Evolutionary conservation across 2,329 filamentous ascomycete genomes (phyloP).

Genomic region (Stagonosporopsis vannaccii): DNA sequence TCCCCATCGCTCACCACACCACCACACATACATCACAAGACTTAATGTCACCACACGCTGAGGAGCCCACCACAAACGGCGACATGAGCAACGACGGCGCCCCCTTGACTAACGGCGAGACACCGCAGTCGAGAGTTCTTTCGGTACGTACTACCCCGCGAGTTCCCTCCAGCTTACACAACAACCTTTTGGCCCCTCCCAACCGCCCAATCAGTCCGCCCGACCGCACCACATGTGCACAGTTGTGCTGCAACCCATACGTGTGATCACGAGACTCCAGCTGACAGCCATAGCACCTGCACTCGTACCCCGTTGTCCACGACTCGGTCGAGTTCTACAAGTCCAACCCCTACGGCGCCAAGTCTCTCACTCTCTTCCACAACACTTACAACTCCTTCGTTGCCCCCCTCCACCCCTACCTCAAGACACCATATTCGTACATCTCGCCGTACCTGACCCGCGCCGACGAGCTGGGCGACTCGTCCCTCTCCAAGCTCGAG

Average conservation of each 20-base stretch:
- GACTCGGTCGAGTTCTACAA: constrained; percentile 82
- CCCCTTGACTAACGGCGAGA: constrained; percentile 51
- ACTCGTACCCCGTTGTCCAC: constrained; percentile 82
- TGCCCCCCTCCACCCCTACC: constrained; percentile 78
- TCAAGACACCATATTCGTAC: constrained; percentile 80
- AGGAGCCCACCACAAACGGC: constrained; percentile 41
- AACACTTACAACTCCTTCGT: constrained; percentile 78
- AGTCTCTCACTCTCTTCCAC: constrained; percentile 77
- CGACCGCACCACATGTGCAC: constrained; percentile 2
- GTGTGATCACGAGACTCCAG: constrained; percentile 6
- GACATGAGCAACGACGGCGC: constrained; percentile 40
- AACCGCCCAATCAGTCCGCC: constrained; percentile 20
- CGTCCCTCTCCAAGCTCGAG: constrained; percentile 47
- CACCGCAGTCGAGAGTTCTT: constrained; percentile 48
- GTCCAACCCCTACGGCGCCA: constrained; percentile 81
- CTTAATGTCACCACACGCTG: constrained; percentile 46
- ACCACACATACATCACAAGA: constrained; percentile 14
- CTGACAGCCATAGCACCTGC: constrained; percentile 70
- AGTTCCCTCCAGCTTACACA: constrained; percentile 5
- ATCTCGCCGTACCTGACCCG: constrained; percentile 84
- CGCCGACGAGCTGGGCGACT: constrained; percentile 67
- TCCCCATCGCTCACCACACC: constrained; percentile 17
- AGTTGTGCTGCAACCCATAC: neutral
- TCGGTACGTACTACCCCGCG: constrained; percentile 42
- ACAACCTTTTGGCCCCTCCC: constrained; percentile 4